Conservation (phyloP, 2,329 filamentous ascomycete species). For the Talaromyces rugulosus region DNA sequence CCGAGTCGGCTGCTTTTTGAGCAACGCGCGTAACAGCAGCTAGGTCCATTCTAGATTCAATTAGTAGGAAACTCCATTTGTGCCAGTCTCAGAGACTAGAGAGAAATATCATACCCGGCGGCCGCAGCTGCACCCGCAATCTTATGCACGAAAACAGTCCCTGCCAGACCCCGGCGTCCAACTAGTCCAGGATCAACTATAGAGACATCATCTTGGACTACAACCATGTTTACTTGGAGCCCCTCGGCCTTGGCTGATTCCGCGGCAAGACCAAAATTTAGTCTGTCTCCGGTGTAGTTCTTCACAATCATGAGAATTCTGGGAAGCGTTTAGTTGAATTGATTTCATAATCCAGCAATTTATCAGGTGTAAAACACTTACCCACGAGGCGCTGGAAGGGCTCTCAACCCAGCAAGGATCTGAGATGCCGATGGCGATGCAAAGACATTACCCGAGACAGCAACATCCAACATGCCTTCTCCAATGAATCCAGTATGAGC, state of each 20-base stretch:
- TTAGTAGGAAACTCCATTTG: too few relatives aligned
- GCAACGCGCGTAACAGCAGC: not conserved
- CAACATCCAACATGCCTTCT: constrained; percentile 6
- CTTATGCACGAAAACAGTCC: not conserved
- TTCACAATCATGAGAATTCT: constrained; percentile 7
- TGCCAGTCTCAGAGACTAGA: too few relatives aligned
- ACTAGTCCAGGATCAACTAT: not conserved
- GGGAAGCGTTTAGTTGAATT: not conserved
- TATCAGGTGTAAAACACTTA: not conserved
- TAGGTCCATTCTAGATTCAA: not conserved
- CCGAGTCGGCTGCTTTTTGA: not conserved
- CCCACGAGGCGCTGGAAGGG: not conserved
- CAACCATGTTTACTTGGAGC: not conserved
- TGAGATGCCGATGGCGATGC: not conserved
- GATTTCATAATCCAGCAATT: not conserved
- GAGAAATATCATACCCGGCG: not conserved
- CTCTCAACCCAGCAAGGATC: not conserved
- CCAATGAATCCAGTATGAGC: constrained; percentile 5
- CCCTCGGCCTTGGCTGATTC: not conserved
- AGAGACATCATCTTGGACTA: not conserved
- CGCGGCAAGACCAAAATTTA: constrained; percentile 8
- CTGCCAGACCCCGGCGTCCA: not conserved
- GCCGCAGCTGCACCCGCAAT: not conserved
- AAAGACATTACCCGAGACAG: constrained; percentile 1
- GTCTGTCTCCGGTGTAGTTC: constrained; percentile 8